Evolutionary conservation across 495 filamentous ascomycete genomes (phyloP), one percentile per base, ranked within the genome.

Genomic region (Ramalina peruviana): DNA sequence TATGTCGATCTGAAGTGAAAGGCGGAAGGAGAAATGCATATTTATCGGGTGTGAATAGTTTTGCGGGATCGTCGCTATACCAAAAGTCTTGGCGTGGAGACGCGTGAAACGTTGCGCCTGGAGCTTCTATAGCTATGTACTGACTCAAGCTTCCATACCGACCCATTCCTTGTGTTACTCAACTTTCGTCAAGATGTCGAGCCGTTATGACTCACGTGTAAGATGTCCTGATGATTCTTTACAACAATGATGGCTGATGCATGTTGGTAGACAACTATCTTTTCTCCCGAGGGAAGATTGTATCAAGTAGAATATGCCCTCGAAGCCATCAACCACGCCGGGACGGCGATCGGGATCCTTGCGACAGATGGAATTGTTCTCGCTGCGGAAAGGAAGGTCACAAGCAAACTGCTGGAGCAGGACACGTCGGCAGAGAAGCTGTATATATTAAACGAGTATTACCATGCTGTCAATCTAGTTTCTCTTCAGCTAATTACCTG

Each of bases 241-340:
- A 62, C 46, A 50, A 54, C 15, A 62, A 36, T 36, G 39, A 44
- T 23, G 44, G 49, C 52, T 77, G 60, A 73, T 61, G 30, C 62
- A 63, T 76, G 40, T 60, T 52, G 49, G 40, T 61, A 97, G 89
- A 98, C 92, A 58, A 98, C 92, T 67, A 98, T 97, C 75, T 98
- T 98, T 79, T 98, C 92, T 44, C 92, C 92, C 53, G 92, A 98
- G 70, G 92, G 92, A 47, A 88, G 92, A 58, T 78, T 98, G 46
- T 98, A 98, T 68, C 92, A 98, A 70, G 92, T 98, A 57, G 92
- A 98, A 78, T 98, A 98, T 78, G 92, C 92, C 13, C 80, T 98
- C 19, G 92, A 98, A 65, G 92, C 92, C 60, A 98, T 98, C 62
- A 97, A 93, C 43, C 93, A 98, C 61, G 92, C 92, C 54, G 92